Evolutionary conservation across 441 rosid genomes (phyloP).

Genomic region (Gossypium gossypioides): DNA sequence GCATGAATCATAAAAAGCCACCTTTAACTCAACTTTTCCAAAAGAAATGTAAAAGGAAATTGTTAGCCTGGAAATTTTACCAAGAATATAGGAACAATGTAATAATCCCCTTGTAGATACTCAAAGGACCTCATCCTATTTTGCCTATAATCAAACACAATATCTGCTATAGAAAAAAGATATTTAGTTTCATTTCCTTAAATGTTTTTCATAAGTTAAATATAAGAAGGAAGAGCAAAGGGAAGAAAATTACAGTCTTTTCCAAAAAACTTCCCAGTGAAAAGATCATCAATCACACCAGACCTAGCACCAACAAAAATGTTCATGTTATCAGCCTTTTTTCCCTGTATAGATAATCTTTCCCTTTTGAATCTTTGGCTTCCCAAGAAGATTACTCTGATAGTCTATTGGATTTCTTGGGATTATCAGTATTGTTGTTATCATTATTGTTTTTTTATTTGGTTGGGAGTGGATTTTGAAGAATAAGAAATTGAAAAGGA

Average conservation of each 20-base stretch:
- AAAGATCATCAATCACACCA: conserved; percentile 71
- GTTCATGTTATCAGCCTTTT: conserved; percentile 76
- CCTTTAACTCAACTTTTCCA: background rate
- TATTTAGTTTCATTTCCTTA: background rate
- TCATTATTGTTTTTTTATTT: conserved; percentile 7
- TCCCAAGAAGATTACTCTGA: conserved; percentile 92
- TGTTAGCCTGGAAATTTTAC: conserved; percentile 22
- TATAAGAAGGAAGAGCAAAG: background rate
- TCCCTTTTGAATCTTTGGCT: conserved; percentile 70
- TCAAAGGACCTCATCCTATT: conserved; percentile 82
- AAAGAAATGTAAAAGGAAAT: background rate
- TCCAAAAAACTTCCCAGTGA: conserved; percentile 74
- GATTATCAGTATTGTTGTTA: conserved; percentile 14
- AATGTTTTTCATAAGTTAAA: background rate
- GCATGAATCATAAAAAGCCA: background rate
- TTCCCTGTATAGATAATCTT: conserved; percentile 67
- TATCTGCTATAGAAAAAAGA: conserved; percentile 49
- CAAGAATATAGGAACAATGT: conserved; percentile 79
- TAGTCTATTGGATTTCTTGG: conserved; percentile 24
- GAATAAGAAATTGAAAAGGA: conserved; percentile 31
- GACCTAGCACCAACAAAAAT: conserved; percentile 77
- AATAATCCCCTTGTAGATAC: conserved; percentile 82
- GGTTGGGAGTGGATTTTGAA: conserved; percentile 26
- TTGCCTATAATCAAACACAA: conserved; percentile 90
- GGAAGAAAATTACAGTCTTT: conserved; percentile 46